Conservation (phyloP, 371 early-diverging fungal species). For the Mortierella polycephala region DNA sequence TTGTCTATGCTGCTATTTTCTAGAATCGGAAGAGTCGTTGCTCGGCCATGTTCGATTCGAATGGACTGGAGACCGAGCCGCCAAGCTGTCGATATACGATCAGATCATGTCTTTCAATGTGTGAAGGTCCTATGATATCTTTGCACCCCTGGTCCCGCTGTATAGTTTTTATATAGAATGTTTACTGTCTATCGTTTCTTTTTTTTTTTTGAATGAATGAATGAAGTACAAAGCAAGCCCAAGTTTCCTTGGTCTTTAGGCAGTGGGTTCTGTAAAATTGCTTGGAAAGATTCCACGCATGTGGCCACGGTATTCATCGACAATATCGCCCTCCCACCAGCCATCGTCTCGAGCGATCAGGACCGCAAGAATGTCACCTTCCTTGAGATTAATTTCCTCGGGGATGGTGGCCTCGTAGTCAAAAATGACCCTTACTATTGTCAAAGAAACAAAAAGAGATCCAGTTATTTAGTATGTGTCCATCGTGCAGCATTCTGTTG, state of each 20-base stretch:
- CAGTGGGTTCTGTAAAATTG: conserved; percentile 67
- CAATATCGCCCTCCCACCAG: conserved; percentile 81
- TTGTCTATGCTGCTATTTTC: not conserved
- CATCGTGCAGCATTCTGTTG: no score
- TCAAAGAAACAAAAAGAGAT: not conserved
- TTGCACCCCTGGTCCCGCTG: not conserved
- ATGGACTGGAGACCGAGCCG: conserved; percentile 75
- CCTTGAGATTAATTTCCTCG: conserved; percentile 80
- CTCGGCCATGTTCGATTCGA: conserved; percentile 71
- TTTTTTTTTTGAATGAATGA: not conserved
- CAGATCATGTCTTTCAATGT: conserved; percentile 74
- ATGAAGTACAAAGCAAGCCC: not conserved
- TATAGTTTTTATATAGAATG: not conserved
- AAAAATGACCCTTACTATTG: conserved; percentile 80
- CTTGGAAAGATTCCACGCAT: conserved; percentile 70
- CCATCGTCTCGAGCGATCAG: conserved; percentile 68
- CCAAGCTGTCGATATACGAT: conserved; percentile 66
- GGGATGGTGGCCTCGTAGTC: conserved; percentile 84
- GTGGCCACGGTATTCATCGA: conserved; percentile 53
- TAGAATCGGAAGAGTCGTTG: conserved; percentile 51
- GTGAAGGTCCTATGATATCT: conserved; percentile 22
- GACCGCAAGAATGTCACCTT: conserved; percentile 84
- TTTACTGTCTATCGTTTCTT: not conserved
- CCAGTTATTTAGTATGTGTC: not conserved
- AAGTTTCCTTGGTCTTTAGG: conserved; percentile 8